Conservation (phyloP, 225 moss, liverwort and hornwort species). For the Pseudoscleropodium purum region DNA sequence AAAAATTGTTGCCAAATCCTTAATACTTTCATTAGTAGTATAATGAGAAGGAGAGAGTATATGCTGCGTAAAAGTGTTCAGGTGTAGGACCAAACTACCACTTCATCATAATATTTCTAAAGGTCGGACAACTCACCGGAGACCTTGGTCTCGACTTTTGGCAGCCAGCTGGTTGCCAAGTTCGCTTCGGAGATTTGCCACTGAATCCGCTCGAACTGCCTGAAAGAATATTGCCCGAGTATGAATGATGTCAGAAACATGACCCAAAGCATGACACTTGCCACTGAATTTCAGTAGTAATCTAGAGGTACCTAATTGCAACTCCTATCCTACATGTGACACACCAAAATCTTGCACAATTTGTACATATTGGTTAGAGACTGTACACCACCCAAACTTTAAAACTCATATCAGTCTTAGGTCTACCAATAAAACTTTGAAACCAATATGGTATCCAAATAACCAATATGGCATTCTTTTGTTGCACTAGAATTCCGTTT, state of each 20-base stretch:
- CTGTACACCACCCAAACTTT: neutral
- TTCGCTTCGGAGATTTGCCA: constrained; percentile 62
- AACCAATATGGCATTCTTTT: neutral
- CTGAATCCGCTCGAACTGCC: constrained; percentile 55
- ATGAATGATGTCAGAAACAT: neutral
- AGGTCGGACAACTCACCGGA: constrained; percentile 29
- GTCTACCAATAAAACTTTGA: neutral
- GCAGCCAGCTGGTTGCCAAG: constrained; percentile 76
- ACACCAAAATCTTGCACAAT: neutral
- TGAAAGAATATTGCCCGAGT: neutral
- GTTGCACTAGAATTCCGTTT: neutral
- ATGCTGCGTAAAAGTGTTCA: neutral
- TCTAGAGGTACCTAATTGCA: neutral
- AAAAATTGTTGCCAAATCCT: neutral
- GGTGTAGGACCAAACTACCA: neutral
- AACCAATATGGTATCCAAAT: neutral
- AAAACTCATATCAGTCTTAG: neutral
- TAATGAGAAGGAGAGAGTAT: neutral
- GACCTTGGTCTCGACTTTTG: constrained; percentile 54
- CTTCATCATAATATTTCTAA: neutral
- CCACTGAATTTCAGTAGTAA: neutral
- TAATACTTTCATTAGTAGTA: neutral
- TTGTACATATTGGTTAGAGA: neutral
- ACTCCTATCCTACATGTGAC: neutral
- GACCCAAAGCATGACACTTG: neutral